These are phyloP conservation scores for Coleophoma cylindrospora DNA, from an alignment of 2,329 filamentous ascomycete species.

Conservation along the genomic window DNA sequence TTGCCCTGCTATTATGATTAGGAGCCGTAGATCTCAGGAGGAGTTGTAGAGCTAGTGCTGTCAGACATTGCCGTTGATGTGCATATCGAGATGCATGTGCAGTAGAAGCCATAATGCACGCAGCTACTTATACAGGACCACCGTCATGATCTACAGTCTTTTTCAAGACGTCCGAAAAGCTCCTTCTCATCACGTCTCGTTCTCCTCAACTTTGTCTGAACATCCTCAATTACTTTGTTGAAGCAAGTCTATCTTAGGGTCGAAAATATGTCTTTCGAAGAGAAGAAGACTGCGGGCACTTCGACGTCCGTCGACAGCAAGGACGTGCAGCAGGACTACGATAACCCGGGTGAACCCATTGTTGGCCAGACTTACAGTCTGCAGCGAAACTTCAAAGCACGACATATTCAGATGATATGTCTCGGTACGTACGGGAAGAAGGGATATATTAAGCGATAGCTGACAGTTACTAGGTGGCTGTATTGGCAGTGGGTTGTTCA, in stretches of 20 bases:
- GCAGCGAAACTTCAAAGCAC: background rate
- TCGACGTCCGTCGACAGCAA: background rate
- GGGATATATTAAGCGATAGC: background rate
- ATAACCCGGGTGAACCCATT: background rate
- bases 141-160: too few relatives aligned
- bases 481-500: background rate
- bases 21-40: too few relatives aligned
- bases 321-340: background rate
- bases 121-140: too few relatives aligned
- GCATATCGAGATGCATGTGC: too few relatives aligned
- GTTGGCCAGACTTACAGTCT: background rate
- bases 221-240: too few relatives aligned
- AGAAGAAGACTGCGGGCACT: background rate
- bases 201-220: too few relatives aligned
- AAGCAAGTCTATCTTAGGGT: background rate
- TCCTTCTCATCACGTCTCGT: too few relatives aligned
- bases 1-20: too few relatives aligned
- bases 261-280: background rate
- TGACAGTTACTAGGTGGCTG: background rate
- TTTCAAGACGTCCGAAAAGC: too few relatives aligned
- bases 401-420: constrained; percentile 1
- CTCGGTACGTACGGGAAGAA: background rate
- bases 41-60: too few relatives aligned
- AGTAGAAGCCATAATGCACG: too few relatives aligned
- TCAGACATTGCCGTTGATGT: too few relatives aligned